Base-by-base conservation (phyloP, 2,329 filamentous ascomycete genomes). In the Apiospora pterosperma region DNA sequence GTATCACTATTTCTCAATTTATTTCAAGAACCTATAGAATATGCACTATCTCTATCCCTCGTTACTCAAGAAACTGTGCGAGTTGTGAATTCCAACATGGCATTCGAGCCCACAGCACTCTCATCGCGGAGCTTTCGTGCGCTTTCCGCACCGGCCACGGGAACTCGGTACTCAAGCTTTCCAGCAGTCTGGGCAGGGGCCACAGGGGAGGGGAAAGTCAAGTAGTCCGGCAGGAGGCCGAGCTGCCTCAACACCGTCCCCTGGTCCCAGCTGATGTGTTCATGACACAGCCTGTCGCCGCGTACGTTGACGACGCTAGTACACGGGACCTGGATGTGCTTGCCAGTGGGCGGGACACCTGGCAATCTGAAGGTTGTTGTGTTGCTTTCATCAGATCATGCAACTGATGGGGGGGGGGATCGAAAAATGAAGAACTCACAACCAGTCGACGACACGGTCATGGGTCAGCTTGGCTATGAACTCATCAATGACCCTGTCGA, bases 191-290 rank as follows among this genome's bases (percentile, higher is more conserved):
- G 72, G 0, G 79, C 81, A 6, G 76, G 78, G 0, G 80, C 76
- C 0, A 88, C 68, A 0, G 81, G 68, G 70, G 89, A 85, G 0
- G 88, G 88, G 66, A 88, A 91, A 0, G 85, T 84, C 0, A 92
- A 79, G 67, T 87, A 91, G 64, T 91, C 83, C 0, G 88, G 88
- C 61, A 92, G 72, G 23, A 91, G 72, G 0, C 86, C 89, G 1
- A 90, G 74, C 72, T 92, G 89, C 7, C 80, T 75, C 11, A 92
- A 76, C 1, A 86, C 83, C 0, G 86, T 89, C 0, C 80, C 85
- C 72, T 91, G 88, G 65, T 92, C 89, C 89, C 89, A 92, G 16
- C 83, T 78, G 52, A 92, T 91, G 69, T 92, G 89, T 73, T 92
- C 90, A 67, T 91, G 88, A 68, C 87, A 90, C 0, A 92, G 76